Evolutionary conservation across 2,329 filamentous ascomycete species (phyloP).

Genomic region (Alternaria postmessia): DNA sequence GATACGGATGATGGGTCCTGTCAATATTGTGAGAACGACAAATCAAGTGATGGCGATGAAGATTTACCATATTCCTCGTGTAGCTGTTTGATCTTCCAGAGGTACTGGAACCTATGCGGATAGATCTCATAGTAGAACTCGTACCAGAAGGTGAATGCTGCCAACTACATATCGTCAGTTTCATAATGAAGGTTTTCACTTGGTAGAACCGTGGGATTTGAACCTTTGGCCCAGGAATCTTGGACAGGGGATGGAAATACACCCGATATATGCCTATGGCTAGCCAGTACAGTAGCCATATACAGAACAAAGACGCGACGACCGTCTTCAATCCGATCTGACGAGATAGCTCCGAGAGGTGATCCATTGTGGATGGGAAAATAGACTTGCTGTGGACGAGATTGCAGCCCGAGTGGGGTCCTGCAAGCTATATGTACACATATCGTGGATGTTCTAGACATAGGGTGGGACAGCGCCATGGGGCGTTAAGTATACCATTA

Average conservation of each 20-base stretch:
- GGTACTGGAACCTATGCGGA: slow-evolving; percentile 26
- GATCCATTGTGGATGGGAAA: neutral
- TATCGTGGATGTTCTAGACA: neutral
- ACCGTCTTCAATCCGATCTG: neutral
- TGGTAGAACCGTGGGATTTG: too few relatives aligned
- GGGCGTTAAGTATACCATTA: neutral
- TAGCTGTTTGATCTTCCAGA: slow-evolving; percentile 37
- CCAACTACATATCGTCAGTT: neutral
- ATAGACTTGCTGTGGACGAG: neutral
- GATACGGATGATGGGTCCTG: slow-evolving; percentile 21
- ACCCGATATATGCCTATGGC: neutral
- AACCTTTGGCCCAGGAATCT: neutral
- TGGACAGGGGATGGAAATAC: neutral
- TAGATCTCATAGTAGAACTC: slow-evolving; percentile 44
- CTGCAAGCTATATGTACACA: neutral
- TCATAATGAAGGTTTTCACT: fast-evolving
- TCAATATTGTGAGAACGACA: neutral
- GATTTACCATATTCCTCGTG: slow-evolving; percentile 31
- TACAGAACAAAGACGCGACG: neutral
- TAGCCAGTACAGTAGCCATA: neutral
- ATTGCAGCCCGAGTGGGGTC: too few relatives aligned
- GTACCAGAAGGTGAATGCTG: slow-evolving; percentile 24
- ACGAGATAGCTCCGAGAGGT: neutral
- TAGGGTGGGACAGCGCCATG: neutral
- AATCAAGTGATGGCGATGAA: neutral